These are phyloP conservation scores for Tillandsia fasciculata DNA, from an alignment of 176 grass and related monocot species.

Conservation along the genomic window DNA sequence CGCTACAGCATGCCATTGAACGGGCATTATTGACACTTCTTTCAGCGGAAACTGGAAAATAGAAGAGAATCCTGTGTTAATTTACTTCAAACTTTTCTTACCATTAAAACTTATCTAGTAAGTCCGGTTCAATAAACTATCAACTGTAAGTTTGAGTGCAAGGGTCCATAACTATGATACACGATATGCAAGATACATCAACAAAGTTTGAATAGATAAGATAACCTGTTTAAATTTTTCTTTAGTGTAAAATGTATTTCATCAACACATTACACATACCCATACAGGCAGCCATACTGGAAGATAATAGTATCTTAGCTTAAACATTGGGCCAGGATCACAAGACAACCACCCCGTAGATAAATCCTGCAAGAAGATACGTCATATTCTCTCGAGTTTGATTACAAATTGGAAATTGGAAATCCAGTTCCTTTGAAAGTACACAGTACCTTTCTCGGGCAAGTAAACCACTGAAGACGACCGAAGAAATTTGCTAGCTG, in stretches of 20 bases:
- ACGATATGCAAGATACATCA: too few species aligned
- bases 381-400: too few species aligned
- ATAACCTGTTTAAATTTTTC: not conserved
- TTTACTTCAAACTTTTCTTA: too few species aligned
- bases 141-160: too few species aligned
- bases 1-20: conserved; percentile 94
- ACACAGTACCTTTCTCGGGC: conserved; percentile 63
- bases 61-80: not conserved
- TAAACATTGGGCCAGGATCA: conserved; percentile 76
- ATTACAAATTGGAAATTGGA: too few species aligned
- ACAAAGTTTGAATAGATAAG: too few species aligned
- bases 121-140: too few species aligned
- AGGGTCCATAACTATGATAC: too few species aligned
- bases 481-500: conserved; percentile 94
- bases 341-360: conserved; percentile 75
- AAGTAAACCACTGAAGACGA: conserved; percentile 72
- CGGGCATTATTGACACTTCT: conserved; percentile 71
- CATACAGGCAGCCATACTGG: conserved; percentile 48
- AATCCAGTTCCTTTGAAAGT: not conserved
- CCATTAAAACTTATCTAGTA: too few species aligned
- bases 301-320: conserved; percentile 45
- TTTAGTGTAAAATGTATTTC: conserved; percentile 7
- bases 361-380: conserved; percentile 42
- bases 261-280: conserved; percentile 6
- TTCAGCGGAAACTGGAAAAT: conserved; percentile 76